Conservation (phyloP, 306 rosid genomes). For the Bauhinia variegata region DNA sequence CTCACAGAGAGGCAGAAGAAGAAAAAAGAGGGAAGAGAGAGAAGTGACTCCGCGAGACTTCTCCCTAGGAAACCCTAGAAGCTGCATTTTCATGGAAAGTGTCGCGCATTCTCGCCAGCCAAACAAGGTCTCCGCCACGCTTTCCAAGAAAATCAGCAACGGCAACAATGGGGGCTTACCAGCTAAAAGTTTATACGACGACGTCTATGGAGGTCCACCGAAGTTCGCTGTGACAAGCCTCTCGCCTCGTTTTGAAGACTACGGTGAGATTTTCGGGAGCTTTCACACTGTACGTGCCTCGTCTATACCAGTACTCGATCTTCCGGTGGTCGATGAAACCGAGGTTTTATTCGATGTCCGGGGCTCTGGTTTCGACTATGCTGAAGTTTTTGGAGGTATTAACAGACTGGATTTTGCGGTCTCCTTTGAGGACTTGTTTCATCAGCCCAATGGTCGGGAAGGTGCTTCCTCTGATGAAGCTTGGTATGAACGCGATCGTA, state of each 20-base stretch:
- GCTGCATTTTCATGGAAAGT: conserved; percentile 65
- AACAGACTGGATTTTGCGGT: conserved; percentile 61
- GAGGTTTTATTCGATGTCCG: conserved; percentile 71
- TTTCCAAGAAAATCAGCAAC: conserved; percentile 58
- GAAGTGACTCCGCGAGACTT: neutral
- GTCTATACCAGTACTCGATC: conserved; percentile 85
- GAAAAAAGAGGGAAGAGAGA: neutral
- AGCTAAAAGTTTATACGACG: conserved; percentile 64
- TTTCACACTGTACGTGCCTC: conserved; percentile 78
- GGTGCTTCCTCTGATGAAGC: conserved; percentile 65
- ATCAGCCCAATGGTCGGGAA: conserved; percentile 31
- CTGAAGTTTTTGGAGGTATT: conserved; percentile 74
- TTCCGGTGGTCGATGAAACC: conserved; percentile 67
- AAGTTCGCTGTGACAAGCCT: conserved; percentile 68
- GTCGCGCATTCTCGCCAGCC: conserved; percentile 68
- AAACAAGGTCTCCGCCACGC: conserved; percentile 48
- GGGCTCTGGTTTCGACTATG: conserved; percentile 64
- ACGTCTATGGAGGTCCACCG: conserved; percentile 82
- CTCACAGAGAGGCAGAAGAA: conserved; percentile 33
- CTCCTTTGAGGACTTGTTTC: conserved; percentile 68
- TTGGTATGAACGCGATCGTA: conserved; percentile 61
- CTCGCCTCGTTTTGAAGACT: conserved; percentile 91
- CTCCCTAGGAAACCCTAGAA: conserved; percentile 42
- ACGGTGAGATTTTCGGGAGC: conserved; percentile 82
- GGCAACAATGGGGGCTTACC: conserved; percentile 43